Conservation (phyloP, 352 stramenopile species). For the Globisporangium alternatum region DNA sequence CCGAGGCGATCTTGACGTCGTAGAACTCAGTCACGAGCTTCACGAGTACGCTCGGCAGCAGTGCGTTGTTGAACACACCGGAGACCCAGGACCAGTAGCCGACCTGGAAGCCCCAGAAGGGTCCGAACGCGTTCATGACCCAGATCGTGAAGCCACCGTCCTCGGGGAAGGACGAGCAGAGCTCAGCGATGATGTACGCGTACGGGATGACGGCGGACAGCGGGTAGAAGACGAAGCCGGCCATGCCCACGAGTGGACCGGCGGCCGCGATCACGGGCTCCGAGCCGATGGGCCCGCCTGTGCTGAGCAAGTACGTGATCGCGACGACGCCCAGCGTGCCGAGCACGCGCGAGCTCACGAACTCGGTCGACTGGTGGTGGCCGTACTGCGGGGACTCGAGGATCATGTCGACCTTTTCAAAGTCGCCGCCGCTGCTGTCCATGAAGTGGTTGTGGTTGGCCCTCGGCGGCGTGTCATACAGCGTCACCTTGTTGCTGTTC, state of each 20-base stretch:
- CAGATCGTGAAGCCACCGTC: conserved; percentile 72
- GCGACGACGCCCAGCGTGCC: conserved; percentile 34
- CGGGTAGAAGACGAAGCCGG: conserved; percentile 54
- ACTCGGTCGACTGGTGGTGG: neutral
- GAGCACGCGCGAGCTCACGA: conserved; percentile 19
- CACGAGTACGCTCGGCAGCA: conserved; percentile 61
- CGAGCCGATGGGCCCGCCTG: conserved; percentile 47
- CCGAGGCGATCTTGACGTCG: conserved; percentile 25
- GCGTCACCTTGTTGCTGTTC: neutral
- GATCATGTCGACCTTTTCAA: conserved; percentile 25
- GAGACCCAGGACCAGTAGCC: conserved; percentile 82
- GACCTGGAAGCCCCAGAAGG: conserved; percentile 78
- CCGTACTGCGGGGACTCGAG: conserved; percentile 17
- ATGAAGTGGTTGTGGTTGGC: neutral
- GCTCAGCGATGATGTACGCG: conserved; percentile 53
- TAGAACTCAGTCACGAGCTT: conserved; percentile 32
- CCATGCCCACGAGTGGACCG: conserved; percentile 53
- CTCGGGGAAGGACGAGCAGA: conserved; percentile 70
- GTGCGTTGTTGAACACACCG: conserved; percentile 51
- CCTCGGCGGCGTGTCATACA: neutral
- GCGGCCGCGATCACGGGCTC: conserved; percentile 50
- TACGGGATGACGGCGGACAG: conserved; percentile 60
- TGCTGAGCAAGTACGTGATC: conserved; percentile 52
- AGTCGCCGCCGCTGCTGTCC: conserved; percentile 10
- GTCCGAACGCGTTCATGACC: conserved; percentile 64